Conservation (phyloP, 345 rosid genomes). For the Cochlearia excelsa region DNA sequence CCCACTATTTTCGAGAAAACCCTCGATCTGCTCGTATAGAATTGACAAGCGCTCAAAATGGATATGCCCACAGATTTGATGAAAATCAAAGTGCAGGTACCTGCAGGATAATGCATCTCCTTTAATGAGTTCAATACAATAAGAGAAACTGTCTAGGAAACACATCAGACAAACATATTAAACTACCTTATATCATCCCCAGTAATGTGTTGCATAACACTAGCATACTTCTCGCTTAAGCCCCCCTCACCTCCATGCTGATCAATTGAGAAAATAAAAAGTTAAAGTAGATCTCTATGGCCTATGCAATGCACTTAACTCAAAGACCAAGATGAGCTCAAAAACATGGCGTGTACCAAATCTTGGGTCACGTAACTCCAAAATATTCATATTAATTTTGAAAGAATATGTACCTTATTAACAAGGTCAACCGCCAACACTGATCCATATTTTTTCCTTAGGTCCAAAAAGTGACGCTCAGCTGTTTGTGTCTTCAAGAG, state of each 20-base stretch:
- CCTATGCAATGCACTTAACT: constrained; percentile 8
- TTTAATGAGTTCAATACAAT: constrained; percentile 21
- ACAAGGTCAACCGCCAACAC: constrained; percentile 87
- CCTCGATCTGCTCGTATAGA: constrained; percentile 80
- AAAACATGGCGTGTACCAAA: constrained; percentile 14
- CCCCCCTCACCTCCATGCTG: constrained; percentile 98
- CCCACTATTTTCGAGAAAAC: constrained; percentile 84
- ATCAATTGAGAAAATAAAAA: constrained; percentile 35
- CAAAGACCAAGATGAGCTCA: constrained; percentile 7
- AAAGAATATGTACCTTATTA: constrained; percentile 55
- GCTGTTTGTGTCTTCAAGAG: constrained; percentile 57
- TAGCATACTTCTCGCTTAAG: constrained; percentile 68
- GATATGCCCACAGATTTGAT: constrained; percentile 84
- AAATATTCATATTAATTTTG: constrained; percentile 11
- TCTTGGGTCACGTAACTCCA: constrained; percentile 22
- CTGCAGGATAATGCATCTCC: constrained; percentile 44
- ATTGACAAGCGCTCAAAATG: constrained; percentile 95
- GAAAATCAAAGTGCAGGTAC: constrained; percentile 95
- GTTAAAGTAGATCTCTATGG: constrained; percentile 8
- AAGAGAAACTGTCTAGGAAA: constrained; percentile 17
- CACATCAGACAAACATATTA: constrained; percentile 32
- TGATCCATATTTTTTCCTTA: constrained; percentile 83
- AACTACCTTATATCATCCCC: constrained; percentile 88
- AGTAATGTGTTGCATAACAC: constrained; percentile 55
- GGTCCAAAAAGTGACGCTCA: constrained; percentile 92